Evolutionary conservation across 208 protist species (phyloP).

Genomic region (Acanthamoeba quina): DNA sequence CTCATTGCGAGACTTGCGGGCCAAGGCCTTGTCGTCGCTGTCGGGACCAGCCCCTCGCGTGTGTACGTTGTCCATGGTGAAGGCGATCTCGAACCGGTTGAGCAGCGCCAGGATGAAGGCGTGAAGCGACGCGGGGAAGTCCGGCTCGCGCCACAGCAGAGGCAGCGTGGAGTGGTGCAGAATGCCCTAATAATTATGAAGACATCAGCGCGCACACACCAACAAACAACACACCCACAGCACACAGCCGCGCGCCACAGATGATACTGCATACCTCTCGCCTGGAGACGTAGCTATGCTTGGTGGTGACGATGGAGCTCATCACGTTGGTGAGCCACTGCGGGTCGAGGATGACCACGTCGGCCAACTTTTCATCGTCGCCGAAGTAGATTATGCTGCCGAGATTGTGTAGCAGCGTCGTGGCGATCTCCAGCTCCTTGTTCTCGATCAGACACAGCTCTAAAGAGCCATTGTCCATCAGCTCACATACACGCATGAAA

Average conservation of each 20-base stretch:
- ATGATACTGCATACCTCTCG: neutral
- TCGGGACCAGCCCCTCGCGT: neutral
- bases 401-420: conserved; percentile 40
- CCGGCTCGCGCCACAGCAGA: conserved; percentile 17
- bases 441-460: conserved; percentile 41
- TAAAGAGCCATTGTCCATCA: neutral
- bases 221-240: neutral
- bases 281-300: conserved; percentile 13
- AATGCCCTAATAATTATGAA: neutral
- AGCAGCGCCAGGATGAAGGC: conserved; percentile 43
- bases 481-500: neutral
- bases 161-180: conserved; percentile 32
- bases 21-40: no score
- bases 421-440: conserved; percentile 29
- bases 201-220: neutral
- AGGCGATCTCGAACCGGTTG: conserved; percentile 45
- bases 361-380: conserved; percentile 12
- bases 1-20: no score
- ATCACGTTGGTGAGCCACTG: conserved; percentile 54
- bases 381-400: conserved; percentile 50
- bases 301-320: conserved; percentile 55
- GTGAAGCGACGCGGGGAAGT: conserved; percentile 29
- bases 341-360: conserved; percentile 42
- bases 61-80: conserved; percentile 43
- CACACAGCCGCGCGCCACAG: neutral